Conservation (phyloP, 2,329 filamentous ascomycete species). For the Xylaria sp. region DNA sequence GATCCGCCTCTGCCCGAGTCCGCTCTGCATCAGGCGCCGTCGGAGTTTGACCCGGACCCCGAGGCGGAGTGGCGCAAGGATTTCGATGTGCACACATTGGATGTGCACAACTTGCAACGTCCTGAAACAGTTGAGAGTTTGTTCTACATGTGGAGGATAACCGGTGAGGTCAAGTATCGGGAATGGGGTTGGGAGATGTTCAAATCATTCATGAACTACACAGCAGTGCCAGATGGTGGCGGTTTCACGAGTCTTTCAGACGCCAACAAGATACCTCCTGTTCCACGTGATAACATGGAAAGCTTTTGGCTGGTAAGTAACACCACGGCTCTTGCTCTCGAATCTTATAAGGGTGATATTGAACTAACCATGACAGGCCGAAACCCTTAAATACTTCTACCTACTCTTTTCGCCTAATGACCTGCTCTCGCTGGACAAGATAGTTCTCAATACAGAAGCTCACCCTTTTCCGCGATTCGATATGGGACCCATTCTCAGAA, state of each 20-base stretch:
- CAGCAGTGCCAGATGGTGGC: constrained; percentile 74
- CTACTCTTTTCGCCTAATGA: constrained; percentile 87
- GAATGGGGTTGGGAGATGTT: constrained; percentile 99
- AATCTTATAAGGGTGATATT: constrained; percentile 5
- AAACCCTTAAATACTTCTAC: constrained; percentile 98
- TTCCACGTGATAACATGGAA: constrained; percentile 89
- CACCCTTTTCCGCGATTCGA: constrained; percentile 90
- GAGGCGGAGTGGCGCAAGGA: constrained; percentile 76
- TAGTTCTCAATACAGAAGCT: constrained; percentile 96
- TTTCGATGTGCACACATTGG: constrained; percentile 78
- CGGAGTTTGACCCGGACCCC: constrained; percentile 55
- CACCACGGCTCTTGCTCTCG: neutral
- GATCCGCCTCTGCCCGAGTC: constrained; percentile 69
- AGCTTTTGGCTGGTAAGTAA: constrained; percentile 90
- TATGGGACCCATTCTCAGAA: constrained; percentile 75
- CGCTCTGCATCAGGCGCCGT: constrained; percentile 56
- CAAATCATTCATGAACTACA: constrained; percentile 85
- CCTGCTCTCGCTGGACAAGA: constrained; percentile 80
- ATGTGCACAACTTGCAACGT: constrained; percentile 90
- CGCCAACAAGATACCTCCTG: constrained; percentile 73
- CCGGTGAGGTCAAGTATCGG: constrained; percentile 84
- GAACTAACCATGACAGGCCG: constrained; percentile 63
- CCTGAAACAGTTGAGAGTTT: constrained; percentile 96
- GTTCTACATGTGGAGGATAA: constrained; percentile 99
- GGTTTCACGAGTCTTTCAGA: constrained; percentile 84